These are phyloP conservation scores for Litsea cubeba DNA, from an alignment of 164 flowering plant genomes.

Conservation along the genomic window DNA sequence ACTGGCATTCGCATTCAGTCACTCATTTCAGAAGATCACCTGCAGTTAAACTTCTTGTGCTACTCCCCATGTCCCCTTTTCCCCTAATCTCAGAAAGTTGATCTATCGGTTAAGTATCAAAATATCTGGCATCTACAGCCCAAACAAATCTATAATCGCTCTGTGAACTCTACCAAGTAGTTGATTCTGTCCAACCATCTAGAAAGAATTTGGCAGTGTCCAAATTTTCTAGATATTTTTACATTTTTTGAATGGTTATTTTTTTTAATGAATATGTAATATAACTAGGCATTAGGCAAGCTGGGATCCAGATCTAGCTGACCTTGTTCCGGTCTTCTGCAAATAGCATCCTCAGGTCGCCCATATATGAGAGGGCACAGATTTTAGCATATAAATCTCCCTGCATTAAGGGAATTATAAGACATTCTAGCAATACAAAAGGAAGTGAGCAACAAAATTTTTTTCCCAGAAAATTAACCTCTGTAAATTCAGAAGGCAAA, in stretches of 20 bases:
- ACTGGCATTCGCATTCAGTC: no score
- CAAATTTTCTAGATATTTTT: no score
- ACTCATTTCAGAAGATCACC: no score
- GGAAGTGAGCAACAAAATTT: background rate
- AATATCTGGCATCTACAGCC: background rate
- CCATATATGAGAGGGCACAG: constrained; percentile 88
- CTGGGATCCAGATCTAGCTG: constrained; percentile 3
- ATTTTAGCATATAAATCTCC: constrained; percentile 86
- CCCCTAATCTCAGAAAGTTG: no score
- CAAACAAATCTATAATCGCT: background rate
- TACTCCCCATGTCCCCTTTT: no score
- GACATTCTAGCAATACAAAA: background rate
- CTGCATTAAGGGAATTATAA: constrained; percentile 33
- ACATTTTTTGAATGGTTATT: no score
- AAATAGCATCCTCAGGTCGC: constrained; percentile 92
- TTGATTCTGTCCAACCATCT: background rate
- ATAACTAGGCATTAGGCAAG: constrained; percentile 2
- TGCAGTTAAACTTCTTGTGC: no score
- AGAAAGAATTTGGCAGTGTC: background rate
- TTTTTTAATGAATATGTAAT: no score
- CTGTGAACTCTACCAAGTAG: background rate
- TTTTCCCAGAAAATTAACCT: constrained; percentile 41
- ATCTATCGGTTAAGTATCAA: no score
- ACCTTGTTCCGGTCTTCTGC: constrained; percentile 97
- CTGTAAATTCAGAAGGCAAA: constrained; percentile 67